phyloP scores from a whole-genome alignment of 2,329 filamentous ascomycete genomes.

The Microdochium paspali region DNA sequence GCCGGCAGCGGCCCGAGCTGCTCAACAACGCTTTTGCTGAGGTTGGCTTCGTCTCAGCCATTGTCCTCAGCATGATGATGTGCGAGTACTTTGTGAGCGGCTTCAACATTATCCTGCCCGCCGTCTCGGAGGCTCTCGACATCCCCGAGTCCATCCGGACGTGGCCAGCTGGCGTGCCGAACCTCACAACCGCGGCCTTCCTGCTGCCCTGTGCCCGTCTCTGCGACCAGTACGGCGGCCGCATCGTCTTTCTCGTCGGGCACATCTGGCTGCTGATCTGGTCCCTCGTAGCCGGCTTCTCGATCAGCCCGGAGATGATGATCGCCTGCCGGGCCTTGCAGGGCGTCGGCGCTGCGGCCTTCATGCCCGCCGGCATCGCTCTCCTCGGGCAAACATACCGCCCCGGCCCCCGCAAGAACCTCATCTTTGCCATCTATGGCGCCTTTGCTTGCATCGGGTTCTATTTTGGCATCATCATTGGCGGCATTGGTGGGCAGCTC shows the following conservation, averaged over 20 bases:
- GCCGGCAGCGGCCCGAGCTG: slow-evolving; percentile 43
- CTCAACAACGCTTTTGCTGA: slow-evolving; percentile 43
- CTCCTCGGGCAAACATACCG: slow-evolving; percentile 56
- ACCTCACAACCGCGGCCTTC: slow-evolving; percentile 42
- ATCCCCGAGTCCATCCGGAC: slow-evolving; percentile 52
- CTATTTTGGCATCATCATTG: slow-evolving; percentile 55
- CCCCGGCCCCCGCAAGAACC: slow-evolving; percentile 59
- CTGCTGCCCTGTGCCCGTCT: slow-evolving; percentile 56
- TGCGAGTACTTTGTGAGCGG: slow-evolving; percentile 71
- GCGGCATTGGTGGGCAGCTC: slow-evolving; percentile 50
- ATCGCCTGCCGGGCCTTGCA: slow-evolving; percentile 66
- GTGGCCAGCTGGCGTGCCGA: slow-evolving; percentile 56
- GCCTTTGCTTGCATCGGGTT: slow-evolving; percentile 45
- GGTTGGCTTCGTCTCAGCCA: slow-evolving; percentile 48
- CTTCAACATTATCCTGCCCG: slow-evolving; percentile 64
- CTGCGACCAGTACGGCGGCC: slow-evolving; percentile 55
- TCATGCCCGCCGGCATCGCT: slow-evolving; percentile 59
- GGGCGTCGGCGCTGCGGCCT: slow-evolving; percentile 64
- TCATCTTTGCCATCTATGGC: slow-evolving; percentile 50
- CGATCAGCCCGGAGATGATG: slow-evolving; percentile 57
- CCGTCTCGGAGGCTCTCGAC: slow-evolving; percentile 47
- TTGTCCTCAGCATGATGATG: slow-evolving; percentile 49
- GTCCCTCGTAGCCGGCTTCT: slow-evolving; percentile 63
- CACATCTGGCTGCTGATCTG: slow-evolving; percentile 58
- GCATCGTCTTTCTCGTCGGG: slow-evolving; percentile 48